phyloP scores from a whole-genome alignment of 345 rosid genomes.

The Litchi chinensis region DNA sequence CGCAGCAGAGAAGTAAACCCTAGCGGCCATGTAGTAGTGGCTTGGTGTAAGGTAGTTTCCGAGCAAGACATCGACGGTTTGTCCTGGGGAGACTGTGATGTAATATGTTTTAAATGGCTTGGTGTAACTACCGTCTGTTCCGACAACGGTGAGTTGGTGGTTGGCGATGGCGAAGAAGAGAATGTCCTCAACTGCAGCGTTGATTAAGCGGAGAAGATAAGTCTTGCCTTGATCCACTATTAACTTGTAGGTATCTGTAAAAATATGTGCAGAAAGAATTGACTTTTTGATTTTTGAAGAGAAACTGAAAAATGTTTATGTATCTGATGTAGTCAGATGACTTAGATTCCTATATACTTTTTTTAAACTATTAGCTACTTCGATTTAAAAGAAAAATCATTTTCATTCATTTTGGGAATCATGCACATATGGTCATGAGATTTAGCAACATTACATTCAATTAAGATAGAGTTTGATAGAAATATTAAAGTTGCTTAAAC shows the following conservation, averaged over 20 bases:
- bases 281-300: no score
- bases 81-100: slow-evolving; percentile 56
- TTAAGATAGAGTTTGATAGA: no score
- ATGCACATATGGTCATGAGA: no score
- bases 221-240: slow-evolving; percentile 37
- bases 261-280: background rate
- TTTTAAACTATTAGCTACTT: no score
- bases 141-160: slow-evolving; percentile 45
- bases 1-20: slow-evolving; percentile 31
- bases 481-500: no score
- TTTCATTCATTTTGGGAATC: no score
- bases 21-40: slow-evolving; percentile 59
- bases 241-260: slow-evolving; percentile 41
- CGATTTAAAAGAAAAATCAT: no score
- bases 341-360: no score
- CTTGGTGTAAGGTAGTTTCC: slow-evolving; percentile 40
- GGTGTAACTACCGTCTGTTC: slow-evolving; percentile 51
- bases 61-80: slow-evolving; percentile 54
- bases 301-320: no score
- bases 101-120: slow-evolving; percentile 40
- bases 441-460: no score
- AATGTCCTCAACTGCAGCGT: slow-evolving; percentile 31
- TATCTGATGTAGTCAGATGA: no score
- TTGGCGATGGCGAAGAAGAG: slow-evolving; percentile 44
- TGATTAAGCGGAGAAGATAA: slow-evolving; percentile 44